Evolutionary conservation across 2,329 filamentous ascomycete species (phyloP).

Genomic region (Phyllosticta paracitricarpa): DNA sequence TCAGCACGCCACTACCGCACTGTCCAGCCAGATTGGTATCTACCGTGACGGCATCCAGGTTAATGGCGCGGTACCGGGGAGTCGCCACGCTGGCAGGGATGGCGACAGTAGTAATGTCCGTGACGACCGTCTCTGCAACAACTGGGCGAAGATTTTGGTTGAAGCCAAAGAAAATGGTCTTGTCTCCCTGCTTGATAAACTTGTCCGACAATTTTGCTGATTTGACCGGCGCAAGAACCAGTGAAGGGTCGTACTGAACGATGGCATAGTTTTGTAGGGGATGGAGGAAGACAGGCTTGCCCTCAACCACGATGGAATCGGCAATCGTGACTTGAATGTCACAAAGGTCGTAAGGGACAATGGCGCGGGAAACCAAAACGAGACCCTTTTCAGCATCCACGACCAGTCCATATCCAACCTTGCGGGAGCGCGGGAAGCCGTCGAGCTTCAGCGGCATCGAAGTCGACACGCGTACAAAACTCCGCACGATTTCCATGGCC

Average conservation of each 20-base stretch:
- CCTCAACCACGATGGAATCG: slow-evolving; percentile 88
- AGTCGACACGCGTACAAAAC: slow-evolving; percentile 87
- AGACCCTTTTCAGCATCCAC: slow-evolving; percentile 94
- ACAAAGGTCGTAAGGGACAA: slow-evolving; percentile 92
- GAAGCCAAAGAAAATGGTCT: slow-evolving; percentile 96
- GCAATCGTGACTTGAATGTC: slow-evolving; percentile 95
- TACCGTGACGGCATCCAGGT: slow-evolving; percentile 86
- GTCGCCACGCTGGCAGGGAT: slow-evolving; percentile 90
- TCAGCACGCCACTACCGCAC: slow-evolving; percentile 86
- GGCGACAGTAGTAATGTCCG: slow-evolving; percentile 92
- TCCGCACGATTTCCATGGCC: slow-evolving; percentile 86
- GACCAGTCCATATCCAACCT: slow-evolving; percentile 94
- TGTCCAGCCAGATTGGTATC: slow-evolving; percentile 78
- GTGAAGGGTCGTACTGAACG: slow-evolving; percentile 82
- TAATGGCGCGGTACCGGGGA: slow-evolving; percentile 84
- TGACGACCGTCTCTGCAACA: slow-evolving; percentile 86
- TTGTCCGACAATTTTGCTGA: slow-evolving; percentile 74
- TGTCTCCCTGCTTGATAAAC: slow-evolving; percentile 81
- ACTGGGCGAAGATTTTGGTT: slow-evolving; percentile 93
- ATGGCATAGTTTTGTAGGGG: slow-evolving; percentile 95
- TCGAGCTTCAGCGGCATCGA: slow-evolving; percentile 94
- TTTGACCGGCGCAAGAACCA: slow-evolving; percentile 90
- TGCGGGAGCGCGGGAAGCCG: slow-evolving; percentile 89
- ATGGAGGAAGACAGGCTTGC: slow-evolving; percentile 91
- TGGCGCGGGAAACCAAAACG: slow-evolving; percentile 85